Evolutionary conservation across 1,139 yeast species (phyloP).

Genomic region (Kluyveromyces sp.): DNA sequence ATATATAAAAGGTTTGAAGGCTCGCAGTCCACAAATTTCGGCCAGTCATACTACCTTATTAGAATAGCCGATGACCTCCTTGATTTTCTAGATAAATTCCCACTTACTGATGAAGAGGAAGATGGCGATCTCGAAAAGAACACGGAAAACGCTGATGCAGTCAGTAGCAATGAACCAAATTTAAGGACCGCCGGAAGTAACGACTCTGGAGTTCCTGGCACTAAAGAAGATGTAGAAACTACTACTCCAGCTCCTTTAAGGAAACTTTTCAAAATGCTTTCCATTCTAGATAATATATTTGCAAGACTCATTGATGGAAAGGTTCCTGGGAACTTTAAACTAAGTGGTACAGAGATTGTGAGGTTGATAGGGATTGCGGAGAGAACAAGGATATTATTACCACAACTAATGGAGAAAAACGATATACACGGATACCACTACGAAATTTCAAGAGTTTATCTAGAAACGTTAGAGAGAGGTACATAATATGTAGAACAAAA

Average conservation of each 20-base stretch:
- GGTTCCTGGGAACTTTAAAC: slow-evolving; percentile 22
- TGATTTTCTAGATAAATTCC: slow-evolving; percentile 48
- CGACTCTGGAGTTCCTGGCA: neutral
- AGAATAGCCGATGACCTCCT: slow-evolving; percentile 59
- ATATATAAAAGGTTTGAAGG: slow-evolving; percentile 11
- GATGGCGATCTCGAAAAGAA: slow-evolving; percentile 4
- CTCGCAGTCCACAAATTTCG: slow-evolving; percentile 34
- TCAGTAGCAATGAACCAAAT: neutral
- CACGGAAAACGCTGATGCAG: neutral
- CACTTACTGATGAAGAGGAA: slow-evolving; percentile 19
- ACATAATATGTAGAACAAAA: neutral
- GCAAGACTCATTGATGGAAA: slow-evolving; percentile 38
- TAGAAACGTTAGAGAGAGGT: slow-evolving; percentile 26
- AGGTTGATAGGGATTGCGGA: slow-evolving; percentile 41
- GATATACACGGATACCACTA: slow-evolving; percentile 30
- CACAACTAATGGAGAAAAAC: slow-evolving; percentile 25
- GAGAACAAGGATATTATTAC: slow-evolving; percentile 37
- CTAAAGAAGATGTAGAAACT: neutral
- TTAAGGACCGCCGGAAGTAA: neutral
- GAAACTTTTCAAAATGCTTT: slow-evolving; percentile 36
- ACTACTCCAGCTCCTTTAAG: slow-evolving; percentile 13
- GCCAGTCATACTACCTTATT: slow-evolving; percentile 55
- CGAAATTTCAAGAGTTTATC: slow-evolving; percentile 31
- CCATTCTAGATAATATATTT: slow-evolving; percentile 38
- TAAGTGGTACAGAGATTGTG: slow-evolving; percentile 40